Evolutionary conservation across 805 yeast genomes (phyloP).

Genomic region (Blastobotrys chiropterorum): DNA sequence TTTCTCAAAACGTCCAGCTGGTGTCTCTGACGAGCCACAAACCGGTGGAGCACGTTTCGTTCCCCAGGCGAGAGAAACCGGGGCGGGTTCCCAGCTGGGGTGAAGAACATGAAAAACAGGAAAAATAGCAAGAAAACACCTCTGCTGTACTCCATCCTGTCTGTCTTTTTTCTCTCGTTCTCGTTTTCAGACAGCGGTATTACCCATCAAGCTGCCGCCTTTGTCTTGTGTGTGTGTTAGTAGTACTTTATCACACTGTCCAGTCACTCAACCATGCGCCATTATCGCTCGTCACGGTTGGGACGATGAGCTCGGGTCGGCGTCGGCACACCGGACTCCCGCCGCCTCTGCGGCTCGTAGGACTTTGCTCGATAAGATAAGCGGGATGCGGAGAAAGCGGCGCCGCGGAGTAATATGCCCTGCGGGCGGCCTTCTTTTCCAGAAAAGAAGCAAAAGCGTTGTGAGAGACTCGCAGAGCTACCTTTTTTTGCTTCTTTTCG

Average conservation of each 20-base stretch:
- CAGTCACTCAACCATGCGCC: neutral
- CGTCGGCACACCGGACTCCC: too few relatives aligned
- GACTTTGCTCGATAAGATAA: too few relatives aligned
- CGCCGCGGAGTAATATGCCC: too few relatives aligned
- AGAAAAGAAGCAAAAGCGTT: too few relatives aligned
- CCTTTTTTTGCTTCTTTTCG: too few relatives aligned
- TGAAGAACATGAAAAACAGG: slow-evolving; percentile 35
- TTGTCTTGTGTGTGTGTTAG: neutral
- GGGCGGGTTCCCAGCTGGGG: slow-evolving; percentile 37
- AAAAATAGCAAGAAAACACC: slow-evolving; percentile 31
- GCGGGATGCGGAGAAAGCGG: too few relatives aligned
- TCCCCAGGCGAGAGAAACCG: slow-evolving; percentile 29
- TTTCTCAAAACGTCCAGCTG: slow-evolving; percentile 33
- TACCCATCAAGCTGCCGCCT: neutral
- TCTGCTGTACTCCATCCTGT: slow-evolving; percentile 8
- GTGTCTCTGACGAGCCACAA: slow-evolving; percentile 30
- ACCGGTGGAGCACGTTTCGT: slow-evolving; percentile 35
- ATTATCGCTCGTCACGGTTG: neutral
- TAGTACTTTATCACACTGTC: too few relatives aligned
- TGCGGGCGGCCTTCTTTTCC: too few relatives aligned
- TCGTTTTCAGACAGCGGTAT: neutral
- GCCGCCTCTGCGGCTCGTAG: too few relatives aligned
- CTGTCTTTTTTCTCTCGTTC: neutral
- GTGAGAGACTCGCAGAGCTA: too few relatives aligned
- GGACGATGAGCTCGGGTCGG: neutral